Conservation (phyloP, 192 early-diverging fungal genomes). For the Linnemannia zychae region DNA sequence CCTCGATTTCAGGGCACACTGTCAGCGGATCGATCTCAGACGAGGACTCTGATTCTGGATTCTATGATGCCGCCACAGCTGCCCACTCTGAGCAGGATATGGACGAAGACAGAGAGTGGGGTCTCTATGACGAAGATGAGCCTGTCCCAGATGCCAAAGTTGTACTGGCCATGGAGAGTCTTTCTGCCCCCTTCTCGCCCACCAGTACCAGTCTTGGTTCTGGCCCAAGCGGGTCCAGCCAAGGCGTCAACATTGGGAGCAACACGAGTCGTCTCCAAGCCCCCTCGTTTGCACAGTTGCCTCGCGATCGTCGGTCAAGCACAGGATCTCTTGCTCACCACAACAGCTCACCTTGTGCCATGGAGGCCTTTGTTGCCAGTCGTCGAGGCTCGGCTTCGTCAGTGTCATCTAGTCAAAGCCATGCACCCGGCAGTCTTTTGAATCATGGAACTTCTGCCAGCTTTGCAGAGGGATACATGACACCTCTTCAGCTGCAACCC, state of each 20-base stretch:
- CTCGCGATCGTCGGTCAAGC: constrained; percentile 41
- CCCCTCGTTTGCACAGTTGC: not conserved
- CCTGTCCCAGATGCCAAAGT: not conserved
- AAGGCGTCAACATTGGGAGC: not conserved
- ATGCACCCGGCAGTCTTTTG: not conserved
- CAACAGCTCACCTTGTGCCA: constrained; percentile 28
- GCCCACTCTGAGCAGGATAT: constrained; percentile 29
- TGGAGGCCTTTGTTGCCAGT: constrained; percentile 51
- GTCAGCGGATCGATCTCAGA: constrained; percentile 21
- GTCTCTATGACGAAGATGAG: constrained; percentile 48
- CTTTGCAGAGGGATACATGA: constrained; percentile 28
- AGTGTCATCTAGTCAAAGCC: constrained; percentile 18
- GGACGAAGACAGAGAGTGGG: constrained; percentile 55
- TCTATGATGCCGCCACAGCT: constrained; percentile 25
- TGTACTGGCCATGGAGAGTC: constrained; percentile 5
- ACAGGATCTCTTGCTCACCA: constrained; percentile 42
- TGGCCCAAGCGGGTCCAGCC: not conserved
- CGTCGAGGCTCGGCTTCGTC: constrained; percentile 52
- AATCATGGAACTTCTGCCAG: not conserved
- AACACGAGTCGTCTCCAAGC: not conserved
- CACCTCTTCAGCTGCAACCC: constrained; percentile 29
- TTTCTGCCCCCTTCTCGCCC: not conserved
- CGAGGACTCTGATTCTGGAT: constrained; percentile 37
- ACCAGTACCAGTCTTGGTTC: not conserved
- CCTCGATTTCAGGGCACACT: not conserved